Conservation (phyloP, 768 basidiomycete genomes). For the Clavulina sp. region DNA sequence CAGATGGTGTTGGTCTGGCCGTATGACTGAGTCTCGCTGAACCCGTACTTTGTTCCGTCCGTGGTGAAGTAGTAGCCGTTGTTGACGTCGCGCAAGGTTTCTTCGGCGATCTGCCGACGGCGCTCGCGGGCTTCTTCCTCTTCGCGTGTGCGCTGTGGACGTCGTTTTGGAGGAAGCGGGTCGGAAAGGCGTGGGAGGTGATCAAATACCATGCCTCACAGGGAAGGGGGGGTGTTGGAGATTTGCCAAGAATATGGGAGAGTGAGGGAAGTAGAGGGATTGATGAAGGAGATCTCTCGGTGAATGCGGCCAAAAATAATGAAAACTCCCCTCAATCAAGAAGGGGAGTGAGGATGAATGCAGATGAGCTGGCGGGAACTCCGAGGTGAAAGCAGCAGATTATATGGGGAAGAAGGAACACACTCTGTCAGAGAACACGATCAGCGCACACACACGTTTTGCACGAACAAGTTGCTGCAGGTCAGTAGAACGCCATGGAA, state of each 20-base stretch:
- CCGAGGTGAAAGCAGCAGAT: too few relatives aligned
- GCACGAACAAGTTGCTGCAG: too few relatives aligned
- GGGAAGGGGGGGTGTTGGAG: not conserved
- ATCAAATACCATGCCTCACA: not conserved
- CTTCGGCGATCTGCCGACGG: conserved; percentile 27
- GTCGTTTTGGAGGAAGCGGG: not conserved
- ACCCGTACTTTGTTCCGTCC: conserved; percentile 18
- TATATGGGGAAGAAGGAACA: too few relatives aligned
- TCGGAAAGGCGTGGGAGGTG: not conserved
- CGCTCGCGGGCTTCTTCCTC: conserved; percentile 1
- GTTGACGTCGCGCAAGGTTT: conserved; percentile 33
- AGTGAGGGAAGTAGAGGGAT: not conserved
- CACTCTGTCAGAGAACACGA: too few relatives aligned
- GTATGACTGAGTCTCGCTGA: conserved; percentile 14
- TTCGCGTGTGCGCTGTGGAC: not conserved
- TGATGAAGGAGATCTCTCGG: not conserved
- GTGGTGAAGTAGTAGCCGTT: conserved; percentile 25
- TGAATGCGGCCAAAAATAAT: not conserved
- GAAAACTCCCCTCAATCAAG: not conserved
- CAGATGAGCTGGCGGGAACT: not conserved
- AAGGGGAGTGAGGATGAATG: not conserved
- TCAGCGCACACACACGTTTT: too few relatives aligned
- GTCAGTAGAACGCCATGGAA: too few relatives aligned
- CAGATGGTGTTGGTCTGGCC: conserved; percentile 2
- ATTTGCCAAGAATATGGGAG: not conserved